Evolutionary conservation across 2,329 filamentous ascomycete species (phyloP).

Genomic region (Alternaria rosae): DNA sequence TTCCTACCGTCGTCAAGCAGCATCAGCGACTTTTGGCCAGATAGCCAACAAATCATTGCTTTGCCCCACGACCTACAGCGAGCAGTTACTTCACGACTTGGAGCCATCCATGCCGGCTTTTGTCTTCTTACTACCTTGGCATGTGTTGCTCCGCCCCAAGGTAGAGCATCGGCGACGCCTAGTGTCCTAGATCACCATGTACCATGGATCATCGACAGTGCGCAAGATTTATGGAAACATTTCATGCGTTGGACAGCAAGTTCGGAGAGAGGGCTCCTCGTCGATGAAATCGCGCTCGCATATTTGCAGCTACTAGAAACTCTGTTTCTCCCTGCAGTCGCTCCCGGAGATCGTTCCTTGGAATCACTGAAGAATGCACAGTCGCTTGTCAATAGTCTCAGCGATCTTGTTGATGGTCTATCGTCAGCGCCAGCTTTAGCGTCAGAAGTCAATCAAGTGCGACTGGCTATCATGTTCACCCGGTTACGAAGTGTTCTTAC

Average conservation of each 20-base stretch:
- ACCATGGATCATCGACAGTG: slow-evolving; percentile 38
- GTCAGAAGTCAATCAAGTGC: slow-evolving; percentile 31
- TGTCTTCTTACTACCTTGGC: slow-evolving; percentile 33
- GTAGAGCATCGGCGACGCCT: not conserved
- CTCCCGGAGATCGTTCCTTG: slow-evolving; percentile 9
- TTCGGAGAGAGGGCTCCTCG: slow-evolving; percentile 14
- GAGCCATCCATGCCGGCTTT: slow-evolving; percentile 38
- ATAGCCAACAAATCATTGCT: slow-evolving; percentile 51
- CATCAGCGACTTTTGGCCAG: slow-evolving; percentile 48
- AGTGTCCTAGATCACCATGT: slow-evolving; percentile 25
- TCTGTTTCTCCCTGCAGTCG: slow-evolving; percentile 13
- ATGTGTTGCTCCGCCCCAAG: not conserved
- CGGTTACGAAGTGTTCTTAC: slow-evolving; percentile 24
- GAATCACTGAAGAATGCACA: slow-evolving; percentile 32
- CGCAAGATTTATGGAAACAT: slow-evolving; percentile 32
- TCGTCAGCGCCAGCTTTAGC: slow-evolving; percentile 21
- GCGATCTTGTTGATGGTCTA: slow-evolving; percentile 29
- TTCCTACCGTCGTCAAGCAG: slow-evolving; percentile 51
- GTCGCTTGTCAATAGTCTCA: slow-evolving; percentile 26
- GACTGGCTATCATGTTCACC: slow-evolving; percentile 33
- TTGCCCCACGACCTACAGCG: slow-evolving; percentile 52
- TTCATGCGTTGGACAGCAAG: slow-evolving; percentile 31
- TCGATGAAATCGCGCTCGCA: slow-evolving; percentile 29
- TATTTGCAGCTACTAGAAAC: slow-evolving; percentile 36
- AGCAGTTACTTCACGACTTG: slow-evolving; percentile 30